Percentiles rank a stretch among this genome's conserved stretches.
Evolutionary conservation across 2,329 filamentous ascomycete species (phyloP).

Genomic region (Talaromyces sp.): DNA sequence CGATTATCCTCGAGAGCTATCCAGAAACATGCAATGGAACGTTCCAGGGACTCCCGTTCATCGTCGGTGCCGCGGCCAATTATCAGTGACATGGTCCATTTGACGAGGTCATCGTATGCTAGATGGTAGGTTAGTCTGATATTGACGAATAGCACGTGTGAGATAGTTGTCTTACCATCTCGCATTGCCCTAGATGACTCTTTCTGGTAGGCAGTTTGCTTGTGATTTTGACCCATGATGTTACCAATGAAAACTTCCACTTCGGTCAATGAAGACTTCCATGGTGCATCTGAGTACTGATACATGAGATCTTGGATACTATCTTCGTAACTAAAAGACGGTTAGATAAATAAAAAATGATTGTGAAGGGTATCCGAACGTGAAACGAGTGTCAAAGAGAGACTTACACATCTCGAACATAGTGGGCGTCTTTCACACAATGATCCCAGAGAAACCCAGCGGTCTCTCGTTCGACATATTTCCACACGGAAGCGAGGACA

Average conservation of each 20-base stretch:
- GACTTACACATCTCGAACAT: slow-evolving; percentile 25
- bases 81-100: slow-evolving; percentile 24
- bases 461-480: slow-evolving; percentile 22
- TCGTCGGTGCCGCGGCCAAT: slow-evolving; percentile 20
- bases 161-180: slow-evolving; percentile 19
- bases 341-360: not conserved
- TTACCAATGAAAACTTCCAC: slow-evolving; percentile 56
- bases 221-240: slow-evolving; percentile 42
- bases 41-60: slow-evolving; percentile 25
- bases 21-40: slow-evolving; percentile 27
- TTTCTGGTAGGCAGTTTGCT: slow-evolving; percentile 23
- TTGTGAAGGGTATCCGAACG: not conserved
- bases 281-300: slow-evolving; percentile 47
- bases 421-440: slow-evolving; percentile 18
- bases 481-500: slow-evolving; percentile 7
- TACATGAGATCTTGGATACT: slow-evolving; percentile 24
- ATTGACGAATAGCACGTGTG: not conserved
- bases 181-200: slow-evolving; percentile 25
- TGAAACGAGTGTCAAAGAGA: not conserved
- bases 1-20: slow-evolving; percentile 18
- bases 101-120: slow-evolving; percentile 26
- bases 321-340: slow-evolving; percentile 49
- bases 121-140: not conserved
- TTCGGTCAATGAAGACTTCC: slow-evolving; percentile 46
- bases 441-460: slow-evolving; percentile 27